phyloP scores from a whole-genome alignment of 805 yeast species.

The Osmozyma mogii region DNA sequence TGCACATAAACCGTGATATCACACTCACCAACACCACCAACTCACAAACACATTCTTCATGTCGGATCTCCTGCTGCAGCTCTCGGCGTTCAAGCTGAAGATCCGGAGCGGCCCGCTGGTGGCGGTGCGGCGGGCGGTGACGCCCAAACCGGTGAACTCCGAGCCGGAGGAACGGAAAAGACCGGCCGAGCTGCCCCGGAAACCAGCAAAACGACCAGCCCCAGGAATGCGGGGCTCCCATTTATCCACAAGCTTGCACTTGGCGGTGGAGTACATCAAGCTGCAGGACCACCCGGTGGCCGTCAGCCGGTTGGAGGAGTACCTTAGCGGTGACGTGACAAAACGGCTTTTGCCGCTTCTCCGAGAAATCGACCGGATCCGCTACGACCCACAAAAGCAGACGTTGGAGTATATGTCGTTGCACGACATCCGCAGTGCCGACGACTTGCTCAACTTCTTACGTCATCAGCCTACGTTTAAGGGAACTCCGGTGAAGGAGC shows the following conservation, averaged over 20 bases:
- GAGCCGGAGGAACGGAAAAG: conserved; percentile 7
- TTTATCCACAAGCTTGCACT: conserved; percentile 76
- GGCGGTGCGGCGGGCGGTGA: conserved; percentile 16
- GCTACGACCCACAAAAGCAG: conserved; percentile 50
- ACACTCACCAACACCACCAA: no score
- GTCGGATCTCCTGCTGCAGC: conserved; percentile 35
- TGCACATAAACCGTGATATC: no score
- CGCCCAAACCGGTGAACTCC: conserved; percentile 15
- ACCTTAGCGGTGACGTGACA: conserved; percentile 55
- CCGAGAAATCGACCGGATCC: conserved; percentile 69
- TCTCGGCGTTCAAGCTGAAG: conserved; percentile 38
- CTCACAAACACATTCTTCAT: no score
- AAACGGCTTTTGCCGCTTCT: conserved; percentile 61
- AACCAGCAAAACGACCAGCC: no score
- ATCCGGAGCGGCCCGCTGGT: conserved; percentile 39
- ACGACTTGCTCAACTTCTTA: conserved; percentile 66
- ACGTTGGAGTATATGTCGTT: conserved; percentile 83
- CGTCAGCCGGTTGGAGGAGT: conserved; percentile 56
- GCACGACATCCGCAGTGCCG: conserved; percentile 77
- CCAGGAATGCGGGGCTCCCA: conserved; percentile 44
- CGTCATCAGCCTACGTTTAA: conserved; percentile 78
- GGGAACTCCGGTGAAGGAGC: conserved; percentile 76
- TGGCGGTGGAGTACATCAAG: conserved; percentile 89
- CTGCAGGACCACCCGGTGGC: conserved; percentile 61
- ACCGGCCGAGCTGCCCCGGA: conserved; percentile 11